Percentiles rank a stretch among this genome's conserved stretches.
phyloP scores from a whole-genome alignment of 768 basidiomycete genomes.

The Nidularia pulvinata region DNA sequence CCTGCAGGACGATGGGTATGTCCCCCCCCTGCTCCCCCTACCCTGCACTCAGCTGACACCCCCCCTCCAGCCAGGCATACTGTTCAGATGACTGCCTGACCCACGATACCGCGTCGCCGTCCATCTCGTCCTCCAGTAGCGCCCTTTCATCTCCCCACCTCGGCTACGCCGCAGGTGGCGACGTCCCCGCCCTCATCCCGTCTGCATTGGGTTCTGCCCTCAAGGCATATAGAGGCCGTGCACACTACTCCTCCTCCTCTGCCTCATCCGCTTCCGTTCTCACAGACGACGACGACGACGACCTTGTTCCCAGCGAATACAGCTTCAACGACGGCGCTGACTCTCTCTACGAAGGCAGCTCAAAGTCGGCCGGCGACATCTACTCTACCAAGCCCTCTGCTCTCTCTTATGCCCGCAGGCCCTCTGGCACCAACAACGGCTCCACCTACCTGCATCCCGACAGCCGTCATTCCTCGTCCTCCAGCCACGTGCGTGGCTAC shows the following conservation, averaged over 20 bases:
- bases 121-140: slow-evolving; percentile 67
- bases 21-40: slow-evolving; percentile 12
- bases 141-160: slow-evolving; percentile 69
- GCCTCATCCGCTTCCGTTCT: slow-evolving; percentile 62
- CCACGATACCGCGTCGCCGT: slow-evolving; percentile 63
- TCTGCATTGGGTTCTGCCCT: slow-evolving; percentile 63
- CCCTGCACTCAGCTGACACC: neutral
- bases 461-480: slow-evolving; percentile 46
- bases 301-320: slow-evolving; percentile 28
- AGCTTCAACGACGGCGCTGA: slow-evolving; percentile 37
- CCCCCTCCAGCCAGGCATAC: slow-evolving; percentile 52
- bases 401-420: slow-evolving; percentile 67
- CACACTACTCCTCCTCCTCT: slow-evolving; percentile 61
- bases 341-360: slow-evolving; percentile 32
- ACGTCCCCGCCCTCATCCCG: slow-evolving; percentile 68
- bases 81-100: slow-evolving; percentile 71
- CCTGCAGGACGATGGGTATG: slow-evolving; percentile 62
- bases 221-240: slow-evolving; percentile 36
- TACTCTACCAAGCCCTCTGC: slow-evolving; percentile 37
- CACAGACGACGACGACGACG: slow-evolving; percentile 66
- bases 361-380: slow-evolving; percentile 37
- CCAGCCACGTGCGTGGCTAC: slow-evolving; percentile 31
- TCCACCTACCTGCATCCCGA: slow-evolving; percentile 53
- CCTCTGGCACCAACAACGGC: slow-evolving; percentile 70
- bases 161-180: slow-evolving; percentile 48